These are phyloP conservation scores for Gossypium longicalyx DNA, from an alignment of 345 rosid genomes.

Conservation along the genomic window DNA sequence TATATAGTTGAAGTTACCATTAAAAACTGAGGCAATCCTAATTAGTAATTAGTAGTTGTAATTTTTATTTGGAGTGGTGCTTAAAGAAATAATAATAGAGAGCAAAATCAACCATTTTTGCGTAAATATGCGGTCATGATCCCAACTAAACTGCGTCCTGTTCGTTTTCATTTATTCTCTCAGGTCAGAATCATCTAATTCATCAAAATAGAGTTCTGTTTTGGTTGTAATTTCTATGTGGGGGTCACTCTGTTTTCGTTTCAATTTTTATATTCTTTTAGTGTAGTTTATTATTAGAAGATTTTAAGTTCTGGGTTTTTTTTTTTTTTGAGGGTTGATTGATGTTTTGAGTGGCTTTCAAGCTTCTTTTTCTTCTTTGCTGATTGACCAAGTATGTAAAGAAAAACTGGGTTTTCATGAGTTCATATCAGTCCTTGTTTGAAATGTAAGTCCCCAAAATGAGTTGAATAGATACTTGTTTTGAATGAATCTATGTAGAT, in stretches of 20 bases:
- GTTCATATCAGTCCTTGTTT: constrained; percentile 6
- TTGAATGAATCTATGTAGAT: not conserved
- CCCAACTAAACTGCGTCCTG: constrained; percentile 21
- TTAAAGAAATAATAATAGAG: not conserved
- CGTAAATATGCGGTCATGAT: constrained; percentile 18
- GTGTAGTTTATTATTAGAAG: not conserved
- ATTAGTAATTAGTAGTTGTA: not conserved
- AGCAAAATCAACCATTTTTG: constrained; percentile 4
- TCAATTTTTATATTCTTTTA: constrained; percentile 2
- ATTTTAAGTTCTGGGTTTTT: constrained; percentile 26
- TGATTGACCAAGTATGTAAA: constrained; percentile 4
- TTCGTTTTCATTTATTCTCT: constrained; percentile 15
- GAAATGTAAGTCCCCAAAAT: not conserved
- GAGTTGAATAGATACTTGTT: not conserved
- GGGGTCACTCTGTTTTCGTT: not conserved
- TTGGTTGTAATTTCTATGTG: not conserved
- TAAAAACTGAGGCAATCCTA: not conserved
- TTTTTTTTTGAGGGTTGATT: not conserved
- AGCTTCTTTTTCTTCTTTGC: not conserved
- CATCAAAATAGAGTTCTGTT: not conserved
- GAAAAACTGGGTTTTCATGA: constrained; percentile 11
- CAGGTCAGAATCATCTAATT: constrained; percentile 14
- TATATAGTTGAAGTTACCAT: not conserved
- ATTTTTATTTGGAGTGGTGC: not conserved
- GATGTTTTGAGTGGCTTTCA: not conserved